These are phyloP conservation scores for Epicoccum nigrum DNA, from an alignment of 2,329 filamentous ascomycete genomes.

Conservation along the genomic window DNA sequence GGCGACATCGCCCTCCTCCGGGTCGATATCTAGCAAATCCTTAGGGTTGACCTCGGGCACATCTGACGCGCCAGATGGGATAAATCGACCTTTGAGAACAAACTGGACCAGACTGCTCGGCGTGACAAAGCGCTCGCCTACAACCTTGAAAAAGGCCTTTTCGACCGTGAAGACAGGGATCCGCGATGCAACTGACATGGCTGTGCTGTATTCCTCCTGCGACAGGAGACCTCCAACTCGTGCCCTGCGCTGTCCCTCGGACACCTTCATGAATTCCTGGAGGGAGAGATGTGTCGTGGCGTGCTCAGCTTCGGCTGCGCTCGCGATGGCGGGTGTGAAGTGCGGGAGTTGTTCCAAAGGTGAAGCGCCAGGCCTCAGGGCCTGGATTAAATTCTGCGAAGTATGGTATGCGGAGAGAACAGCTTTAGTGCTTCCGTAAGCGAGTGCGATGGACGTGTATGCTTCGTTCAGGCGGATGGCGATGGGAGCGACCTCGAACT, in stretches of 20 bases:
- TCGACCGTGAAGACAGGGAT: slow-evolving; percentile 83
- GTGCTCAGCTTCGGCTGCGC: slow-evolving; percentile 72
- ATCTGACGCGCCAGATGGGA: slow-evolving; percentile 80
- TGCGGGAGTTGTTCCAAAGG: slow-evolving; percentile 91
- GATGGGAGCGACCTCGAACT: slow-evolving; percentile 86
- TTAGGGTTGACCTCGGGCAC: slow-evolving; percentile 76
- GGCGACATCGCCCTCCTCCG: slow-evolving; percentile 89
- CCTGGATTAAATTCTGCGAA: slow-evolving; percentile 88
- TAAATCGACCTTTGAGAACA: slow-evolving; percentile 91
- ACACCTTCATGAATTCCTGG: slow-evolving; percentile 86
- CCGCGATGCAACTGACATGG: slow-evolving; percentile 78
- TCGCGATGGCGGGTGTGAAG: slow-evolving; percentile 70
- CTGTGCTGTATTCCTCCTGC: slow-evolving; percentile 76
- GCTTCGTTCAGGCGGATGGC: slow-evolving; percentile 85
- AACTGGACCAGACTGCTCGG: slow-evolving; percentile 91
- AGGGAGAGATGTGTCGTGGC: slow-evolving; percentile 71
- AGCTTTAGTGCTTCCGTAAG: slow-evolving; percentile 82
- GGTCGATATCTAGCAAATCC: slow-evolving; percentile 89
- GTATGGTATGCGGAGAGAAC: slow-evolving; percentile 82
- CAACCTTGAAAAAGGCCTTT: slow-evolving; percentile 98
- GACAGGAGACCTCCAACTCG: slow-evolving; percentile 75
- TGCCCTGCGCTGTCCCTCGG: slow-evolving; percentile 74
- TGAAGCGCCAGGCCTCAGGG: slow-evolving; percentile 79
- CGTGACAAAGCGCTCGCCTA: slow-evolving; percentile 90
- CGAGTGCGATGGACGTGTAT: slow-evolving; percentile 84